Evolutionary conservation across 768 basidiomycete species (phyloP).

Genomic region (Psilocybe azurescens): DNA sequence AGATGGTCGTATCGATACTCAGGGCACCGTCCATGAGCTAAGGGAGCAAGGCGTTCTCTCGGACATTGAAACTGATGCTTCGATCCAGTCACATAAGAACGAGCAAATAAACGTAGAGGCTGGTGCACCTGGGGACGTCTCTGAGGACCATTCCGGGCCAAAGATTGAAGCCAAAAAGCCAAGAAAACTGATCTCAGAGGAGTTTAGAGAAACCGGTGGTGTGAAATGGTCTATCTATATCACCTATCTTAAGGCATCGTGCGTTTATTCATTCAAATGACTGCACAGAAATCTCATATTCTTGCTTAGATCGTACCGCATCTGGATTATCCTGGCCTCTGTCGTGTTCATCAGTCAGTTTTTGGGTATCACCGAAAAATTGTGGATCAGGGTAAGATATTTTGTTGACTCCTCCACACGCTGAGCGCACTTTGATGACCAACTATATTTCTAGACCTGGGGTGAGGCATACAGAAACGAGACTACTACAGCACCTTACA

Average conservation of each 20-base stretch:
- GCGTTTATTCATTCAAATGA: constrained; percentile 27
- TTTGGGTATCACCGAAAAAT: constrained; percentile 61
- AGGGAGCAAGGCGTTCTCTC: constrained; percentile 51
- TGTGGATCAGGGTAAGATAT: constrained; percentile 71
- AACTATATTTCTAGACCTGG: constrained; percentile 53
- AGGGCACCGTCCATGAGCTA: constrained; percentile 72
- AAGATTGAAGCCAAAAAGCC: constrained; percentile 58
- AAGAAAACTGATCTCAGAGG: constrained; percentile 78
- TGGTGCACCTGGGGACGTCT: constrained; percentile 26
- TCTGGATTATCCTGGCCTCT: constrained; percentile 57
- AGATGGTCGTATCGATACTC: constrained; percentile 80
- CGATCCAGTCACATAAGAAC: constrained; percentile 50
- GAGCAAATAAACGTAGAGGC: constrained; percentile 39
- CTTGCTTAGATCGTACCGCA: constrained; percentile 62
- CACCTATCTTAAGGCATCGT: constrained; percentile 76
- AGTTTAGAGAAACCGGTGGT: constrained; percentile 78
- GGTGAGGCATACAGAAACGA: constrained; percentile 58
- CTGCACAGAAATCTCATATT: background rate
- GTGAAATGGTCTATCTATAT: constrained; percentile 81
- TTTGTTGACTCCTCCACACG: too few species aligned
- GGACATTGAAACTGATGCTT: constrained; percentile 37
- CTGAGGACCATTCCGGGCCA: constrained; percentile 16
- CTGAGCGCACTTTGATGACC: background rate
- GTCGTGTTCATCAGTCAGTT: constrained; percentile 56
- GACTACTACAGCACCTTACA: constrained; percentile 21